These are phyloP conservation scores for Pistacia vera DNA, from an alignment of 345 rosid species.

Conservation along the genomic window DNA sequence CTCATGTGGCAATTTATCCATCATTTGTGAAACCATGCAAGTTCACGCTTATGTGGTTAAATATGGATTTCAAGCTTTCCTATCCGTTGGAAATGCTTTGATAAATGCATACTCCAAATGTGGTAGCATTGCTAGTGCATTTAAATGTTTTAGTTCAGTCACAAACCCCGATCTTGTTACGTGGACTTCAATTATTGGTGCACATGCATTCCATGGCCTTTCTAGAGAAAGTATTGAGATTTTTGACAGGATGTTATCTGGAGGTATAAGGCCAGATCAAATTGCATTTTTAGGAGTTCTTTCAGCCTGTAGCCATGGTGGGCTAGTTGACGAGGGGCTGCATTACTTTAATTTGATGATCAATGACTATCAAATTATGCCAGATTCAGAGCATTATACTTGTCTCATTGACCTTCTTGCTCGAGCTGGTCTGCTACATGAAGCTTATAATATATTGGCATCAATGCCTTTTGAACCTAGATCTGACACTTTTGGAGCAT, in stretches of 20 bases:
- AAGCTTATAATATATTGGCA: constrained; percentile 53
- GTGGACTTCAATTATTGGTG: constrained; percentile 68
- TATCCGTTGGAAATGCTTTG: constrained; percentile 58
- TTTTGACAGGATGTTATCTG: constrained; percentile 51
- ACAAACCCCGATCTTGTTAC: constrained; percentile 55
- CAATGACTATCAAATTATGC: constrained; percentile 39
- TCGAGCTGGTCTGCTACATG: constrained; percentile 62
- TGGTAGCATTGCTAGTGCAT: constrained; percentile 51
- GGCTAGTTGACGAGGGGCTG: constrained; percentile 62
- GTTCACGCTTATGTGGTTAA: constrained; percentile 51
- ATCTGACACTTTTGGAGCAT: constrained; percentile 56
- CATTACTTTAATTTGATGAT: constrained; percentile 59
- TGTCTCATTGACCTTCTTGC: constrained; percentile 72
- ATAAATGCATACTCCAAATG: constrained; percentile 58
- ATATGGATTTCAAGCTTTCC: constrained; percentile 38
- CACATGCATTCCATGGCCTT: constrained; percentile 61
- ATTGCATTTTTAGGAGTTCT: constrained; percentile 59
- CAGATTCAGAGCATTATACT: constrained; percentile 62
- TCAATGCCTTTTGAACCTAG: constrained; percentile 41
- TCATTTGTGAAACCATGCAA: constrained; percentile 46
- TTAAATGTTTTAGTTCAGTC: constrained; percentile 47
- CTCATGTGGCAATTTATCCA: constrained; percentile 49
- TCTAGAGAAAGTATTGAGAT: constrained; percentile 45
- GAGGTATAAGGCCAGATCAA: constrained; percentile 56
- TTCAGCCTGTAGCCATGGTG: constrained; percentile 75